Evolutionary conservation across 129 eudicot species (phyloP).

Genomic region (Pulicaria dysenterica): DNA sequence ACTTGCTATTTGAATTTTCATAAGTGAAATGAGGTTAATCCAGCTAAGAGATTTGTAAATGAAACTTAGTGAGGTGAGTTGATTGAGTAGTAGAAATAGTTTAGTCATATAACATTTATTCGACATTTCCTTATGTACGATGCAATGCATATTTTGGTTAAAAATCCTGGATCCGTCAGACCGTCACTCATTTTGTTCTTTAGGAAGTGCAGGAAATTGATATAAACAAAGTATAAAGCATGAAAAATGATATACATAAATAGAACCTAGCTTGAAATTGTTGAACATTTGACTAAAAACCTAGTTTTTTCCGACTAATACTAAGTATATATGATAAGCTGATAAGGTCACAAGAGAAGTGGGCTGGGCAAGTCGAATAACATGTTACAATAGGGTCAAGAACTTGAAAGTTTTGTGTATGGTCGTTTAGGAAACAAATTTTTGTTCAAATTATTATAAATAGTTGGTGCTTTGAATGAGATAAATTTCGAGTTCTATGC

Average conservation of each 20-base stretch:
- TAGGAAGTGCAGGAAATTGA: neutral
- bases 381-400: no score
- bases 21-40: slow-evolving; percentile 8
- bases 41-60: neutral
- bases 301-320: neutral
- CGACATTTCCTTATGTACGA: neutral
- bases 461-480: no score
- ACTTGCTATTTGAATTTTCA: neutral
- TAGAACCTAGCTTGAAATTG: neutral
- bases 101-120: neutral
- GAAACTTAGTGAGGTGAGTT: neutral
- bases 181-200: neutral
- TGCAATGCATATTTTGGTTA: neutral
- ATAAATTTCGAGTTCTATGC: no score
- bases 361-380: no score
- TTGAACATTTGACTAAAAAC: neutral
- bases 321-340: neutral
- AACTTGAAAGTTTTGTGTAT: no score
- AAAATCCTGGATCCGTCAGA: neutral
- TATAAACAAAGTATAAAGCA: neutral
- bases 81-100: neutral
- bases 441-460: no score
- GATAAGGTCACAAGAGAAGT: neutral
- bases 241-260: neutral
- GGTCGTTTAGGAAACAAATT: no score